phyloP scores from a whole-genome alignment of 805 yeast genomes.

The Metschnikowia picachoensis region DNA sequence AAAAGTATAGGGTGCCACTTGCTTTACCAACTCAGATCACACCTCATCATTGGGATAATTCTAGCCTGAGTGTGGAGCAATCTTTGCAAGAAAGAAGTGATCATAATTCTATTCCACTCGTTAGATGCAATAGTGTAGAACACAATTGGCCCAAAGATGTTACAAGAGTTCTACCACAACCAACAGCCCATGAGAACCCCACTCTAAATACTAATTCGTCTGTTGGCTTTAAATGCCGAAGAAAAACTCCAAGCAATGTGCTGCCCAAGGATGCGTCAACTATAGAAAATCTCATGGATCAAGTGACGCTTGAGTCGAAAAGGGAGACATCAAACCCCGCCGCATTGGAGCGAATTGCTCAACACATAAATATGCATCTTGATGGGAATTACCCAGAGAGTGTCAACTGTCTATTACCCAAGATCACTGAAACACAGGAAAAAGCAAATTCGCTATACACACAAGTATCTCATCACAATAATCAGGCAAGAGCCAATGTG shows the following conservation, averaged over 20 bases:
- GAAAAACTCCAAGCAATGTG: slow-evolving; percentile 2
- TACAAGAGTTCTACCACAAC: background rate
- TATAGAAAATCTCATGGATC: slow-evolving; percentile 19
- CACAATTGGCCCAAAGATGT: slow-evolving; percentile 4
- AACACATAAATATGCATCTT: slow-evolving; percentile 16
- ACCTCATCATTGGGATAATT: background rate
- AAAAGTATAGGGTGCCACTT: slow-evolving; percentile 11
- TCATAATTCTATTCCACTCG: background rate
- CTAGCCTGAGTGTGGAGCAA: background rate
- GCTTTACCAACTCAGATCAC: slow-evolving; percentile 9
- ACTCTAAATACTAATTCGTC: too few relatives aligned
- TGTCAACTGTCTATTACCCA: slow-evolving; percentile 14
- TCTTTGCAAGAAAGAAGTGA: background rate
- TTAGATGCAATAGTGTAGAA: background rate
- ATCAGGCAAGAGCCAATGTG: slow-evolving; percentile 35
- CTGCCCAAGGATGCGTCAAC: background rate
- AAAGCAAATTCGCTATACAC: slow-evolving; percentile 28
- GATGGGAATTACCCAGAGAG: slow-evolving; percentile 10
- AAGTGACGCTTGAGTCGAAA: slow-evolving; percentile 10
- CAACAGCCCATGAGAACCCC: too few relatives aligned
- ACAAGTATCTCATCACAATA: slow-evolving; percentile 33
- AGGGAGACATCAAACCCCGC: background rate
- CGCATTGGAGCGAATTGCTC: slow-evolving; percentile 11
- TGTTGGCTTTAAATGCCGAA: background rate
- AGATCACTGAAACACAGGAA: slow-evolving; percentile 8